Evolutionary conservation across 305 asterid genomes (phyloP), one percentile per base, ranked within the genome.

Genomic region (Vinca major): DNA sequence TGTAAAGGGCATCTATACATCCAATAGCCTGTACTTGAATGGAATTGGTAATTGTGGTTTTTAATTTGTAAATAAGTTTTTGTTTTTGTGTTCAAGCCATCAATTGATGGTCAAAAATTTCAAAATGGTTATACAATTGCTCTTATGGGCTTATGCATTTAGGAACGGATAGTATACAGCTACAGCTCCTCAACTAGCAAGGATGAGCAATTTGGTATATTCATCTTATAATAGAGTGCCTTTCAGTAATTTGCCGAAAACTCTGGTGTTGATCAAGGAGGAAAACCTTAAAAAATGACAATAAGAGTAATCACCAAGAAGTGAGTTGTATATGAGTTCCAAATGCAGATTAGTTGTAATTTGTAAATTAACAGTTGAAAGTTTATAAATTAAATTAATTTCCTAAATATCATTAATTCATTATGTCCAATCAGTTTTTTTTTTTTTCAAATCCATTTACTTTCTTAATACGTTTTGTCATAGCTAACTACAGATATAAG

Each of bases 201-300:
- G 54, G 54, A 50, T 50, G 54, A 50, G 54, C 20, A 33, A 56
- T 56, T 55, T 26, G 62, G 62, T 21, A 56, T 26, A 56, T 21
- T 56, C 17, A 5, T 56, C 62, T 21, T 3, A 56, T 11, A 13
- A 26, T 17, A 56, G n/a, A 56, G 19, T 44, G 20, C 9, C 45
- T 13, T 58, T 58, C 2, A 58, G 19, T 37, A 58, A 14, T 58
- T 12, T 37, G 17, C 64, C 14, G 64, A 58, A 21, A 58, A 36
- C 36, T 6, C 45, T 13, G 1, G 1, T 7, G 33, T 19, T 13
- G 3, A 10, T 36, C 45, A 58, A 58, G 45, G 64, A 5, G 19
- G 9, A 58, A 57, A 58, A 36, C 44, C 19, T 13, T 33, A 58
- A 16, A 58, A 3, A 5, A 13, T 12, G 6, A 58, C 4, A 58